Conservation (phyloP, 208 protist genomes). For the Wallacemonas collosoma region DNA sequence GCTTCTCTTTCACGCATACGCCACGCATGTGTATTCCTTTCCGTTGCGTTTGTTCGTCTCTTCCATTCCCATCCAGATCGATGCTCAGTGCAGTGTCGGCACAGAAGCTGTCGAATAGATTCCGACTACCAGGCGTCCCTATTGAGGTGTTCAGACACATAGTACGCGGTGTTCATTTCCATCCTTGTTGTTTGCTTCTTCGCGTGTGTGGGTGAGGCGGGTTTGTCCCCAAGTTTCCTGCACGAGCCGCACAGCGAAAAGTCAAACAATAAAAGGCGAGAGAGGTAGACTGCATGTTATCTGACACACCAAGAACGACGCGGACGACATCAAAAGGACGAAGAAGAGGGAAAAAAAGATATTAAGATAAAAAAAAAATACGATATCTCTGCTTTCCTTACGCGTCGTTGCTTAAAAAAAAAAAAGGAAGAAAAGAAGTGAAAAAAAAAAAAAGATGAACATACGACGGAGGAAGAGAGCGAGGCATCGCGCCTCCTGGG, state of each 20-base stretch:
- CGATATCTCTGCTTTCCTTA: neutral
- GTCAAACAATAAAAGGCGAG: no score
- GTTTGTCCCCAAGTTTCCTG: constrained; percentile 29
- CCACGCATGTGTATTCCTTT: no score
- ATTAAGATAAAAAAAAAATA: constrained; percentile 4
- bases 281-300: no score
- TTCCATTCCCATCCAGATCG: no score
- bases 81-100: no score
- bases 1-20: no score
- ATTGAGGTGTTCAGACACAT: neutral
- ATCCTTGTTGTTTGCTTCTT: neutral
- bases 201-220: constrained; percentile 15
- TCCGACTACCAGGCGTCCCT: neutral
- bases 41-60: no score
- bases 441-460: neutral
- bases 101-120: no score
- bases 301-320: no score
- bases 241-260: constrained; percentile 11
- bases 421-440: constrained; percentile 10
- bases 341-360: constrained; percentile 3
- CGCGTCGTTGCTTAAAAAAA: neutral
- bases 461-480: no score
- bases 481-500: no score
- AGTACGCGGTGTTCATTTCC: neutral
- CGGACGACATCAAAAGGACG: neutral